phyloP scores from a whole-genome alignment of 305 asterid species.

The Plantago coronopus region DNA sequence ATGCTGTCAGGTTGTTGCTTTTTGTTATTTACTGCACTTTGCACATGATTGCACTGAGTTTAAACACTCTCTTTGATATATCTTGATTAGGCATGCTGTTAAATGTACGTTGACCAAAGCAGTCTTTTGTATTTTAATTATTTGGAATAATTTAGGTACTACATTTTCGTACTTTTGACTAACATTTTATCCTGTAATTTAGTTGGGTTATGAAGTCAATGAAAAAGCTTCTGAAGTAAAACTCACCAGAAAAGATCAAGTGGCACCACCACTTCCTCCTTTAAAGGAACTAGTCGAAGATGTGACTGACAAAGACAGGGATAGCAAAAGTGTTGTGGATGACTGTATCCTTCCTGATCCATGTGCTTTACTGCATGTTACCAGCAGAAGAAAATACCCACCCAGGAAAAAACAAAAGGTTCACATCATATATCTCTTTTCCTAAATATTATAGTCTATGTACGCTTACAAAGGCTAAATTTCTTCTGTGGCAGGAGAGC shows the following conservation, averaged over 20 bases:
- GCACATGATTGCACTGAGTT: slow-evolving; percentile 18
- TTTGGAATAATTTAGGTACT: slow-evolving; percentile 6
- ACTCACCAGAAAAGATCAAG: slow-evolving; percentile 35
- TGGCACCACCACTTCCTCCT: slow-evolving; percentile 53
- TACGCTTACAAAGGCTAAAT: slow-evolving; percentile 19
- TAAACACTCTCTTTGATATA: slow-evolving; percentile 2
- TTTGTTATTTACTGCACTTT: slow-evolving; percentile 7
- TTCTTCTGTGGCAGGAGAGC: slow-evolving; percentile 52
- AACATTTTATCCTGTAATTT: slow-evolving; percentile 34
- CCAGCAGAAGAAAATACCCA: slow-evolving; percentile 74
- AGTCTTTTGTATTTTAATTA: slow-evolving; percentile 11
- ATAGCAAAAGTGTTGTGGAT: slow-evolving; percentile 31
- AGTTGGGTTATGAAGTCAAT: slow-evolving; percentile 47
- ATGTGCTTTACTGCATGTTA: slow-evolving; percentile 69
- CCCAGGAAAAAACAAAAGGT: slow-evolving; percentile 63
- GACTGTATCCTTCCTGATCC: slow-evolving; percentile 62
- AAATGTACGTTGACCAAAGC: neutral
- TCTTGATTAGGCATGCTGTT: slow-evolving; percentile 3
- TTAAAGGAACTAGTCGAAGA: slow-evolving; percentile 63
- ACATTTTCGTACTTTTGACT: slow-evolving; percentile 12
- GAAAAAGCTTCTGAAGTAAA: slow-evolving; percentile 49
- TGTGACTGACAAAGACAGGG: slow-evolving; percentile 43
- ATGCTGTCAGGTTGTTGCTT: slow-evolving; percentile 4
- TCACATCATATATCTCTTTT: slow-evolving; percentile 19
- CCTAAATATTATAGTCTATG: slow-evolving; percentile 7